Evolutionary conservation across 2,329 filamentous ascomycete genomes (phyloP), one percentile per base, ranked within the genome.

Genomic region (Epichloe uncinata): DNA sequence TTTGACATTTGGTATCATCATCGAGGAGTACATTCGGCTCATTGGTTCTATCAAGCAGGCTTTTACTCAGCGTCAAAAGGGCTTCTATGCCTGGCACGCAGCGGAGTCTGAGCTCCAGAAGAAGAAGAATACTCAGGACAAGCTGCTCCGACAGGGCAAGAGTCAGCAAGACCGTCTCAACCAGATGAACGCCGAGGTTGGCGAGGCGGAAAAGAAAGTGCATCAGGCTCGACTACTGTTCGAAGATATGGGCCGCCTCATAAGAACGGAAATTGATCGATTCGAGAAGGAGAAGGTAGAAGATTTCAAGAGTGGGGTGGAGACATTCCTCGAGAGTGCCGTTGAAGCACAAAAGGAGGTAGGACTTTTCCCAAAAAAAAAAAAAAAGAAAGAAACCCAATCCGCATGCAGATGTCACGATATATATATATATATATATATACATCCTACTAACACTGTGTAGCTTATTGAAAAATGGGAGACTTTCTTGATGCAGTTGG

Each of bases 271-370:
- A 67, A 74, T 98, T 57, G 93, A 97, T 60, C 78, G 90, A 16
- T 98, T 98, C 61, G 93, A 98, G 70, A 80, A 79, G 59, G 93
- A 98, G 69, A 98, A 98, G 73, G 93, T 98, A 3, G 93, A 98
- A 64, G 93, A 98, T 64, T 98, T 98, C 68, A 98, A 98, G 74
- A 93, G 86, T 54, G 91, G 90, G 0, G 90, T 98, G 2, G 93
- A 98, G 72, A 98, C 93, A 1, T 98, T 95, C 69, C 69, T 98
- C 59, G 93, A 98, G 72, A 90, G 93, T 61, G 88, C 93, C 3
- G 89, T 98, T 4, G 93, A 98, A 69, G 93, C 91, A 50, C 93
- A 98, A 71, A 98, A 98, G 70, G 93, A 98, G 83, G 91, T 93
- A 65, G 67, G 79, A 9, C 12, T n/a, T 4, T 4, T 9, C 7